phyloP scores from a whole-genome alignment of 768 basidiomycete species.

The Strobilomyces echinocephalus region DNA sequence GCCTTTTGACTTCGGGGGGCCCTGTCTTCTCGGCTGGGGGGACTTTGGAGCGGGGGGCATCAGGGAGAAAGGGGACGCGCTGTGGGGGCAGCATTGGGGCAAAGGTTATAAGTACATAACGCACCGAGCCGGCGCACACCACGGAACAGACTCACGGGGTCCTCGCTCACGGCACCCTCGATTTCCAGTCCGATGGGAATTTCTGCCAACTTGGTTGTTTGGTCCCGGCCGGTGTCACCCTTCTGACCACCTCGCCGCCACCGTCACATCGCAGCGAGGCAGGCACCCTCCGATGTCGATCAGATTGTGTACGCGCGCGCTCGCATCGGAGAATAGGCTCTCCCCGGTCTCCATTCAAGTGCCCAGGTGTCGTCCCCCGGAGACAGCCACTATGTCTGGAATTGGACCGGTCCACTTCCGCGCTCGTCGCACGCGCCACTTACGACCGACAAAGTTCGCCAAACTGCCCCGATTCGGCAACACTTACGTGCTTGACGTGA shows the following conservation, averaged over 20 bases:
- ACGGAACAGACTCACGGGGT: slow-evolving; percentile 17
- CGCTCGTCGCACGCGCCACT: slow-evolving; percentile 33
- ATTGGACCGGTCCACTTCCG: slow-evolving; percentile 25
- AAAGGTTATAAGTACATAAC: slow-evolving; percentile 30
- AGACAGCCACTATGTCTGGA: slow-evolving; percentile 21
- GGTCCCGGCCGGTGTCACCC: slow-evolving; percentile 17
- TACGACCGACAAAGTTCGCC: slow-evolving; percentile 21
- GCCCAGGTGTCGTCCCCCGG: slow-evolving; percentile 17
- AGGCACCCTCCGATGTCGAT: neutral
- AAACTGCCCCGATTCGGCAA: slow-evolving; percentile 3
- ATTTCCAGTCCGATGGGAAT: slow-evolving; percentile 20
- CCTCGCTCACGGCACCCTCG: slow-evolving; percentile 18
- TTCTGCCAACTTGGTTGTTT: slow-evolving; percentile 19
- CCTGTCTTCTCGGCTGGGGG: slow-evolving; percentile 38
- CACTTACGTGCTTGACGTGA: slow-evolving; percentile 15
- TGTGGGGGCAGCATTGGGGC: slow-evolving; percentile 18
- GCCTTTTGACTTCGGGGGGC: slow-evolving; percentile 71
- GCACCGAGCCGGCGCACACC: slow-evolving; percentile 8
- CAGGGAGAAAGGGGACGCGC: slow-evolving; percentile 14
- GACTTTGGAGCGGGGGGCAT: slow-evolving; percentile 41
- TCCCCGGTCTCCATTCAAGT: neutral
- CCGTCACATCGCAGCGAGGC: slow-evolving; percentile 5
- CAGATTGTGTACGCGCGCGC: neutral
- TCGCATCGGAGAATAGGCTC: slow-evolving; percentile 9
- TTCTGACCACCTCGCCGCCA: slow-evolving; percentile 1